Evolutionary conservation across 2,329 filamentous ascomycete genomes (phyloP), one percentile per base, ranked within the genome.

Genomic region (Fusarium graminum): DNA sequence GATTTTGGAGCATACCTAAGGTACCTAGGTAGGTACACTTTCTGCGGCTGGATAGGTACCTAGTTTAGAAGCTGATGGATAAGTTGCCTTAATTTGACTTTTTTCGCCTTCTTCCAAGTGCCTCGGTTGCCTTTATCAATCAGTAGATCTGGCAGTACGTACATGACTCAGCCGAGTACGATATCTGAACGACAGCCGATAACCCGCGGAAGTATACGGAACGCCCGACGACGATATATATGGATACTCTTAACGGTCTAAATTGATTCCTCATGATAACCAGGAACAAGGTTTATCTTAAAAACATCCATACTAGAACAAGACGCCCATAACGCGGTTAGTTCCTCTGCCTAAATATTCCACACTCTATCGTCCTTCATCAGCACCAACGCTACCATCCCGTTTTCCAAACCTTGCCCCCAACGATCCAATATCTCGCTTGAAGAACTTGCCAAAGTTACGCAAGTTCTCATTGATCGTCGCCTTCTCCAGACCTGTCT

Each of bases 381-480:
- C 70, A 17, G 68, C 61, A 44, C 67, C 67, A 25, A 77, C 63
- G 50, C 80, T 82, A 2, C 79, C 79, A 55, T 86, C 84, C 50
- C 86, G 78, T 78, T 86, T 89, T 44, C 91, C 91, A 76, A 94
- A 94, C 67, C 91, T 81, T 12, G 86, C 87, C 3, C 91, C 90
- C 66, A 94, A 85, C 4, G 89, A 88, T 29, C 92, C 91, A 65
- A 94, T 89, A 80, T 97, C 94, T 65, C 94, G 84, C 65, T 91
- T 89, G 82, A 98, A 98, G 80, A 98, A 97, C 79, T 97, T 97
- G 25, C 94, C 94, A 79, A 99, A 92, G 76, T 93, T 97, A 81
- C 93, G 94, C 78, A 98, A 77, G 78, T 97, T 97, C 79, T 97
- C 94, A 75, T 97, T 97, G 67, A 97, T 86, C 51, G 91, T 92